Evolutionary conservation across 2,329 filamentous ascomycete genomes (phyloP), one percentile per base, ranked within the genome.

Genomic region (Diplodia mutila): DNA sequence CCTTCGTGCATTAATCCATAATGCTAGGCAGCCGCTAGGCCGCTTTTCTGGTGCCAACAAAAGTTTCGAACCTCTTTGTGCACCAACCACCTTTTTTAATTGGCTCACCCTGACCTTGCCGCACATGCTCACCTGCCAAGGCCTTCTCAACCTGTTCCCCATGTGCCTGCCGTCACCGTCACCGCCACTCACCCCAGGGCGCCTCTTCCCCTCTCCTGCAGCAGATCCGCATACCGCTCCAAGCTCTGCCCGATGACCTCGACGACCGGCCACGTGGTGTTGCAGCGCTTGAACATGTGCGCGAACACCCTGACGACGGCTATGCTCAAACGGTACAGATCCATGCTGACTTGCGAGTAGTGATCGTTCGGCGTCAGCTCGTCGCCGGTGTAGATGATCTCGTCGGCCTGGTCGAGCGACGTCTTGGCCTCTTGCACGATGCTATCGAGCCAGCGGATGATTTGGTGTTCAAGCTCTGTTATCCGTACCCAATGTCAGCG

Each of bases 361-460:
- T 12, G 37, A 11, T 42, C 57, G 25, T 18, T 12, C 7, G 39
- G 25, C 16, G 57, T 49, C 34, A 37, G 34, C 16, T 61, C 42
- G 18, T 48, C 57, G n/a, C 39, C 57, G 8, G 27, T 61, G 39
- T 49, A 52, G 32, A 53, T 34, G 29, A 64, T 51, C 48, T 61
- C 57, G 16, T 51, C 61, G 11, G 46, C 46, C 48, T 64, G 12
- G 29, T 52, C 61, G 12, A 64, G 46, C 16, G 46, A 51, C 2
- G 49, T 64, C 61, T 64, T 64, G n/a, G 61, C 61, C 27, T 64
- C 61, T 42, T 53, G 61, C 25, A 64, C 8, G 14, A 64, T 53
- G 29, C 61, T 51, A 6, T 53, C 23, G 6, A 64, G n/a, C 61
- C 61, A 64, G 16, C 48, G 46, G 46, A 53, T 37, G 8, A 64